phyloP scores from a whole-genome alignment of 2,329 filamentous ascomycete genomes.

The Thelonectria blattea region DNA sequence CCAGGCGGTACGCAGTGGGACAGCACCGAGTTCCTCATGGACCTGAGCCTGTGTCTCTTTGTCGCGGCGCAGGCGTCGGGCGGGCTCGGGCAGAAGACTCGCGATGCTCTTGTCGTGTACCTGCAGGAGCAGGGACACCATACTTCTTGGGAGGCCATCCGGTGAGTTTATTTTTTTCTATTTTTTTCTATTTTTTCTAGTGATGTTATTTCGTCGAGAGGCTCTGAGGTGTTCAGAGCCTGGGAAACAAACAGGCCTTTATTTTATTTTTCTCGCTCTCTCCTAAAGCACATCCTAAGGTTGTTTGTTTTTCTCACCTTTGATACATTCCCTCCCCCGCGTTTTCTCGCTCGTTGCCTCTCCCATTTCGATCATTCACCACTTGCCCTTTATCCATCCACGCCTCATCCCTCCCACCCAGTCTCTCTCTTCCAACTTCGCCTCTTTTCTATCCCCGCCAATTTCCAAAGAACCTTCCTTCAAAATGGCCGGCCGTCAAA shows the following conservation, averaged over 20 bases:
- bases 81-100: slow-evolving; percentile 38
- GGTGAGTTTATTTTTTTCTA: slow-evolving; percentile 43
- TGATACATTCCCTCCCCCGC: slow-evolving; percentile 2
- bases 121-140: slow-evolving; percentile 42
- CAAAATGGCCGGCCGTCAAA: slow-evolving; percentile 40
- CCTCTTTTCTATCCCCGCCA: background rate
- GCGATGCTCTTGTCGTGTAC: slow-evolving; percentile 41
- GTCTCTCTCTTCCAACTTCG: background rate
- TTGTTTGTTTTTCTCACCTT: background rate
- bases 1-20: slow-evolving; percentile 38
- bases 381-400: background rate
- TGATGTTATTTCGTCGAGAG: background rate
- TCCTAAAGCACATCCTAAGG: slow-evolving; percentile 12
- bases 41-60: slow-evolving; percentile 44
- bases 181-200: background rate
- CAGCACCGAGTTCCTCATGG: slow-evolving; percentile 42
- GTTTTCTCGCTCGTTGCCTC: slow-evolving; percentile 6
- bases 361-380: background rate
- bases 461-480: background rate
- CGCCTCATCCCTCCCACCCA: slow-evolving; percentile 11
- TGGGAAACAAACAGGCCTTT: background rate
- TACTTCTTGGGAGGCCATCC: slow-evolving; percentile 53
- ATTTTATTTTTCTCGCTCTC: too few relatives aligned
- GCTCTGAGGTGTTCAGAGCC: background rate
- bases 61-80: slow-evolving; percentile 35